Conservation (phyloP, 805 yeast species). For the Starmerella etchellsii region DNA sequence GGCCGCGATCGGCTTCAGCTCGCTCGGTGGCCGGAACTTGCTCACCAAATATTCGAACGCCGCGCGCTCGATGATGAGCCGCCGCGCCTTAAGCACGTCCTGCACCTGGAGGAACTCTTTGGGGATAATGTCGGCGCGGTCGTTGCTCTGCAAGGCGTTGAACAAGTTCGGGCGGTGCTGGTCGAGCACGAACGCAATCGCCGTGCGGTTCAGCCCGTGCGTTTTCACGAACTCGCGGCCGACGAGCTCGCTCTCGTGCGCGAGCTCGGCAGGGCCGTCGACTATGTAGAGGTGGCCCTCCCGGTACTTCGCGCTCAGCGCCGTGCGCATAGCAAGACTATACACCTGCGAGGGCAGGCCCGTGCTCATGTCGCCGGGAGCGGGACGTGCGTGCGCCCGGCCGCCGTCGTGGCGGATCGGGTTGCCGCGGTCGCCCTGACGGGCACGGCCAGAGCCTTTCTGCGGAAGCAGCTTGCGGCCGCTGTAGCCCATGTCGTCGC, state of each 20-base stretch:
- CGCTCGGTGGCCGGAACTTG: conserved; percentile 9
- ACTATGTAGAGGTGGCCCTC: conserved; percentile 58
- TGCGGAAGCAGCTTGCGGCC: conserved; percentile 74
- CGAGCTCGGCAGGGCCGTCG: conserved; percentile 38
- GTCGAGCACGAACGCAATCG: conserved; percentile 54
- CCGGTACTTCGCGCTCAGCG: conserved; percentile 69
- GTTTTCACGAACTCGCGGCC: conserved; percentile 42
- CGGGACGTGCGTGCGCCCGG: conserved; percentile 75
- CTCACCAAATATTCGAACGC: conserved; percentile 52
- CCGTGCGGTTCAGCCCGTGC: conserved; percentile 19
- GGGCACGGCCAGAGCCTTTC: conserved; percentile 89
- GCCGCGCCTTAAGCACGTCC: conserved; percentile 67
- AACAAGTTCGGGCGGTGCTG: conserved; percentile 48
- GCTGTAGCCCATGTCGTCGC: conserved; percentile 76
- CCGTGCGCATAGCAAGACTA: conserved; percentile 62
- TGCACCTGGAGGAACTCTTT: conserved; percentile 73
- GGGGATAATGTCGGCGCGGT: conserved; percentile 49
- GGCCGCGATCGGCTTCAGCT: conserved; percentile 5
- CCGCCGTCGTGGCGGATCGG: conserved; percentile 87
- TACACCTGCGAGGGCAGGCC: conserved; percentile 63
- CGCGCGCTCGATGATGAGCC: conserved; percentile 55
- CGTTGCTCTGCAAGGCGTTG: conserved; percentile 40
- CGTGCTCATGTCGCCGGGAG: conserved; percentile 81
- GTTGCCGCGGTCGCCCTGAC: conserved; percentile 91
- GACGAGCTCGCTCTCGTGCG: conserved; percentile 30